Evolutionary conservation across 1,284 basidiomycete genomes (phyloP).

Genomic region (Termitomyces sp.): DNA sequence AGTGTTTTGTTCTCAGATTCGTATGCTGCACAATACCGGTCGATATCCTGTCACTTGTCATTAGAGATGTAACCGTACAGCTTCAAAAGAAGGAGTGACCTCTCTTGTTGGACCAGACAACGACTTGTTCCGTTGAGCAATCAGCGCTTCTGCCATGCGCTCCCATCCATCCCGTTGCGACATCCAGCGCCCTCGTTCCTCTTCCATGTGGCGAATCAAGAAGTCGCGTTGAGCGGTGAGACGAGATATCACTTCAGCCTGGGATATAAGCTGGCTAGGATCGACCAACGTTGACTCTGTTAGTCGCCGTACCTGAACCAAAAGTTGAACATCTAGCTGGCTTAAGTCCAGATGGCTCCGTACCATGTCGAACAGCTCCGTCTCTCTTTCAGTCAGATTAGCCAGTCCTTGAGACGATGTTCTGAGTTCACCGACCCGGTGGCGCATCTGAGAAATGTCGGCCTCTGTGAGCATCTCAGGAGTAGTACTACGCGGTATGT

Average conservation of each 20-base stretch:
- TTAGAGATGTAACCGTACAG: constrained; percentile 2
- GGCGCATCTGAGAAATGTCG: constrained; percentile 25
- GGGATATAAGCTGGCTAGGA: constrained; percentile 48
- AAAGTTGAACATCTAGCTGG: constrained; percentile 7
- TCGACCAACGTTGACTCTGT: constrained; percentile 32
- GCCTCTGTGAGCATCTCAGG: constrained; percentile 25
- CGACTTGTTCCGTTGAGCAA: constrained; percentile 40
- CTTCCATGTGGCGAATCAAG: constrained; percentile 42
- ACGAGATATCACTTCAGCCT: constrained; percentile 55
- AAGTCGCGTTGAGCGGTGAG: constrained; percentile 56
- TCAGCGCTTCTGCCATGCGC: constrained; percentile 57
- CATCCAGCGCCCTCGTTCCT: constrained; percentile 53
- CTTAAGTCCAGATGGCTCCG: constrained; percentile 18
- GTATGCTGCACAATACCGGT: constrained; percentile 38
- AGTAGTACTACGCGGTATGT: constrained; percentile 12
- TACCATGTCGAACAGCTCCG: constrained; percentile 57
- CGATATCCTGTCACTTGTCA: constrained; percentile 39
- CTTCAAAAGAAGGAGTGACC: constrained; percentile 23
- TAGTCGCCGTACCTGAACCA: constrained; percentile 45
- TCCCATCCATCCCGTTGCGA: constrained; percentile 57
- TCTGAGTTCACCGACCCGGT: constrained; percentile 19
- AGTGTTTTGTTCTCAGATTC: constrained; percentile 52
- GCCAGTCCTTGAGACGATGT: constrained; percentile 7
- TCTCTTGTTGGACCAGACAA: constrained; percentile 29
- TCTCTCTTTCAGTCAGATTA: constrained; percentile 33